Conservation (phyloP, 768 basidiomycete genomes). For the Macrolepiota albuminosa region DNA sequence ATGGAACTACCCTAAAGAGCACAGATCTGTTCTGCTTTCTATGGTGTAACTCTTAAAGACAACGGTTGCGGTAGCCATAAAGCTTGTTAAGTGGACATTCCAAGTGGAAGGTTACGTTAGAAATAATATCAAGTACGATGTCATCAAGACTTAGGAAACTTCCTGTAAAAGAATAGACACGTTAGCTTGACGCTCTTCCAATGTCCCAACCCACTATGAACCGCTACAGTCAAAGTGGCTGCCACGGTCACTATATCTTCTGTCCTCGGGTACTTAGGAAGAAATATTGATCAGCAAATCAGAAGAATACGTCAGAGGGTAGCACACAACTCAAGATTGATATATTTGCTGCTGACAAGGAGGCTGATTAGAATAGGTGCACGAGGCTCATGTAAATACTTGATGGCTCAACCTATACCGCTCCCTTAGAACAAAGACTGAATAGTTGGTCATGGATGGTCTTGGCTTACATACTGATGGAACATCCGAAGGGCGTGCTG, state of each 20-base stretch:
- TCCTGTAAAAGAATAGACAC: no score
- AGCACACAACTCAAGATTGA: neutral
- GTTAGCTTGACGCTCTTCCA: neutral
- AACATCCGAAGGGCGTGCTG: neutral
- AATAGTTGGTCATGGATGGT: no score
- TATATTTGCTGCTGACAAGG: neutral
- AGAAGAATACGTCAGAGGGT: neutral
- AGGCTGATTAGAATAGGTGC: neutral
- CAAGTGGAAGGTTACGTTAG: no score
- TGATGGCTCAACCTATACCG: neutral
- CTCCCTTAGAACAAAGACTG: neutral
- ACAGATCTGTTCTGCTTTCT: neutral
- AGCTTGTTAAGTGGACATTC: no score
- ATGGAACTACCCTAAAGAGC: neutral
- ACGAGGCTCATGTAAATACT: neutral
- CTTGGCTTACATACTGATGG: neutral
- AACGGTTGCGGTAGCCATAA: no score
- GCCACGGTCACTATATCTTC: no score
- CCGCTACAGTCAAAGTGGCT: neutral
- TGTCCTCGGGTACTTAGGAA: no score
- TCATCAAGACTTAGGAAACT: no score
- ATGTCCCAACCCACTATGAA: no score
- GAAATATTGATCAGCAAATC: no score
- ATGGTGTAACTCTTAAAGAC: neutral
- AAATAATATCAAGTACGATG: no score